These are phyloP conservation scores for Chalciporus piperatus DNA, from an alignment of 768 basidiomycete genomes.

Conservation along the genomic window DNA sequence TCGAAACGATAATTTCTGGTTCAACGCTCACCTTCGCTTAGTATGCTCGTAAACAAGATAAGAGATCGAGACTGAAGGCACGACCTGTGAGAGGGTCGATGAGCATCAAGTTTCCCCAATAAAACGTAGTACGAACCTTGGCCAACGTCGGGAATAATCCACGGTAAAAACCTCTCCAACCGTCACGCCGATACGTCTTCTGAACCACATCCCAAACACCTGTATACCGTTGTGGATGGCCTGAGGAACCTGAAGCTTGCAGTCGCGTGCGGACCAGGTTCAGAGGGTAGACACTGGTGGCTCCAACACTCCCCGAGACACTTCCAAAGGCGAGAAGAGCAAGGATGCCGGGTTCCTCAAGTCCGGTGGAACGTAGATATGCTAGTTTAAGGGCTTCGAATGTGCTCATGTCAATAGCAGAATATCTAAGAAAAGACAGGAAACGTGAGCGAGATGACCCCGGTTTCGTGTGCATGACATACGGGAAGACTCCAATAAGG, in stretches of 20 bases:
- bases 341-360: conserved; percentile 86
- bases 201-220: conserved; percentile 83
- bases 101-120: neutral
- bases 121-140: conserved; percentile 52
- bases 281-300: conserved; percentile 88
- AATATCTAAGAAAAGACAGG: conserved; percentile 51
- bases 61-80: conserved; percentile 95
- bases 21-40: conserved; percentile 62
- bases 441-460: conserved; percentile 1
- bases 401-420: conserved; percentile 96
- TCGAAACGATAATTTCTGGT: neutral
- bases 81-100: conserved; percentile 52
- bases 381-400: conserved; percentile 94
- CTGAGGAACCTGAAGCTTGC: conserved; percentile 94
- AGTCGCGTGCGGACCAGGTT: conserved; percentile 91
- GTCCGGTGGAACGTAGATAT: conserved; percentile 81
- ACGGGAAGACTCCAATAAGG: conserved; percentile 95
- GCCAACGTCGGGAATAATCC: conserved; percentile 90
- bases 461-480: conserved; percentile 23
- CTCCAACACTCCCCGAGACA: conserved; percentile 90
- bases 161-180: conserved; percentile 93
- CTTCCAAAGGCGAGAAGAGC: conserved; percentile 90
- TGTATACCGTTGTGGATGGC: conserved; percentile 87
- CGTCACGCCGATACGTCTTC: conserved; percentile 80
- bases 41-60: conserved; percentile 92